A percentile compares a stretch with the other conserved stretches of the same genome.
Evolutionary conservation across 306 rosid species (phyloP).

Genomic region (Glycine tomentella): DNA sequence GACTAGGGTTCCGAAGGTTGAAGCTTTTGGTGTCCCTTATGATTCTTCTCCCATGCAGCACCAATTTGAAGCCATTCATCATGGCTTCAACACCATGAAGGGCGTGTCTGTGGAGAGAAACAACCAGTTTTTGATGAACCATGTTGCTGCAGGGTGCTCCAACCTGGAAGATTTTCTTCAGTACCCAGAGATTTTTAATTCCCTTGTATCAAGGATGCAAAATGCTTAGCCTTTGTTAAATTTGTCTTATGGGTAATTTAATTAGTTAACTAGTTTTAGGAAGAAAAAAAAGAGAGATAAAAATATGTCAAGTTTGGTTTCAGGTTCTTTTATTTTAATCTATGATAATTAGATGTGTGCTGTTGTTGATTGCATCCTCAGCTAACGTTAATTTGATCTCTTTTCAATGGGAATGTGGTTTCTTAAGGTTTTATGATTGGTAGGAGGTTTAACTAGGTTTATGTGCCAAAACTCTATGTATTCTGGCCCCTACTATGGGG

Average conservation of each 20-base stretch:
- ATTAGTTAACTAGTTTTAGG: background rate
- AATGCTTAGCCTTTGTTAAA: slow-evolving; percentile 47
- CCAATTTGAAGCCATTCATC: slow-evolving; percentile 27
- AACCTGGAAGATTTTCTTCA: slow-evolving; percentile 57
- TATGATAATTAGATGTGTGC: background rate
- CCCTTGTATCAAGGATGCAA: slow-evolving; percentile 59
- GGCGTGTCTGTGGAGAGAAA: slow-evolving; percentile 31
- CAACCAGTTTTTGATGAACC: slow-evolving; percentile 44
- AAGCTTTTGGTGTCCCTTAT: slow-evolving; percentile 39
- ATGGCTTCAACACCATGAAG: slow-evolving; percentile 28
- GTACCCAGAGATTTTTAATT: slow-evolving; percentile 58
- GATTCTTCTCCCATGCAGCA: slow-evolving; percentile 49
- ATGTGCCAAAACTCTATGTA: slow-evolving; percentile 17
- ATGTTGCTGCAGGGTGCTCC: slow-evolving; percentile 24
- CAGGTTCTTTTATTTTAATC: background rate
- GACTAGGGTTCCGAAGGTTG: slow-evolving; percentile 21
- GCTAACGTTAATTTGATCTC: slow-evolving; percentile 8
- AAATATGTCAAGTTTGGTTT: background rate
- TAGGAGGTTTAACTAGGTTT: slow-evolving; percentile 28
- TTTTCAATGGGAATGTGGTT: background rate
- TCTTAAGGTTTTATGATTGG: slow-evolving; percentile 41
- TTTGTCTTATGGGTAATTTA: background rate
- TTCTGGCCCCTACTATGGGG: slow-evolving; percentile 14
- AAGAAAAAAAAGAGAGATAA: too few species aligned
- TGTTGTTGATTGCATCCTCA: background rate